These are phyloP conservation scores for Daldinia childiae DNA, from an alignment of 495 filamentous ascomycete species.

Conservation along the genomic window DNA sequence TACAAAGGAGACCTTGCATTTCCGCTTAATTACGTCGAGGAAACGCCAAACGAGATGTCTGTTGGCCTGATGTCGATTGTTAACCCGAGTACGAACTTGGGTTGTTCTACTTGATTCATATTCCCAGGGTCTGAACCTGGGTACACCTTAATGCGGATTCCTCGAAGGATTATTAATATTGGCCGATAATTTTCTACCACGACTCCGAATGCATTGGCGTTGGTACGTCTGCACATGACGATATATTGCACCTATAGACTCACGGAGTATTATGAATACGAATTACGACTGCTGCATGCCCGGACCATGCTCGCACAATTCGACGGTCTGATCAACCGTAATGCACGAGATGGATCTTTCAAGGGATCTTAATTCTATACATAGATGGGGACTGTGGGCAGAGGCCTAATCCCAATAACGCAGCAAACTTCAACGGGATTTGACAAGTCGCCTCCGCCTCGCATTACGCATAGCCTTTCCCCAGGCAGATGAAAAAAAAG, in stretches of 20 bases:
- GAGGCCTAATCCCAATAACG: slow-evolving; percentile 11
- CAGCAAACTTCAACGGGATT: slow-evolving; percentile 7
- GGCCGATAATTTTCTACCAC: slow-evolving; percentile 20
- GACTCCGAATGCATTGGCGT: slow-evolving; percentile 31
- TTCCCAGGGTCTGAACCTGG: slow-evolving; percentile 15
- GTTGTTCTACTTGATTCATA: slow-evolving; percentile 18
- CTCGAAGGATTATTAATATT: slow-evolving; percentile 29
- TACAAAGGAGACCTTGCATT: slow-evolving; percentile 21
- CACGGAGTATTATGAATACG: slow-evolving; percentile 48
- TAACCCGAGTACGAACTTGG: slow-evolving; percentile 18
- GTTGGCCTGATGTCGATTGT: slow-evolving; percentile 6
- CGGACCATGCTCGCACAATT: slow-evolving; percentile 25
- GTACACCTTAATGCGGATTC: slow-evolving; percentile 28
- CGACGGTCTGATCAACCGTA: slow-evolving; percentile 4
- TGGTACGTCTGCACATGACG: slow-evolving; percentile 28
- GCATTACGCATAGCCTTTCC: slow-evolving; percentile 17
- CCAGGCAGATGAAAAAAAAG: slow-evolving; percentile 18
- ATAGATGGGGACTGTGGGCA: slow-evolving; percentile 22
- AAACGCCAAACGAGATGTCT: slow-evolving; percentile 28
- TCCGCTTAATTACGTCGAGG: slow-evolving; percentile 35
- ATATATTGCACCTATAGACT: slow-evolving; percentile 42
- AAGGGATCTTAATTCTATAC: slow-evolving; percentile 28
- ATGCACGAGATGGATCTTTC: slow-evolving; percentile 27
- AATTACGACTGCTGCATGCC: slow-evolving; percentile 42
- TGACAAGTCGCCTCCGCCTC: slow-evolving; percentile 24